Base-by-base conservation (phyloP, 495 filamentous ascomycete species). In the Penicillium herquei region DNA sequence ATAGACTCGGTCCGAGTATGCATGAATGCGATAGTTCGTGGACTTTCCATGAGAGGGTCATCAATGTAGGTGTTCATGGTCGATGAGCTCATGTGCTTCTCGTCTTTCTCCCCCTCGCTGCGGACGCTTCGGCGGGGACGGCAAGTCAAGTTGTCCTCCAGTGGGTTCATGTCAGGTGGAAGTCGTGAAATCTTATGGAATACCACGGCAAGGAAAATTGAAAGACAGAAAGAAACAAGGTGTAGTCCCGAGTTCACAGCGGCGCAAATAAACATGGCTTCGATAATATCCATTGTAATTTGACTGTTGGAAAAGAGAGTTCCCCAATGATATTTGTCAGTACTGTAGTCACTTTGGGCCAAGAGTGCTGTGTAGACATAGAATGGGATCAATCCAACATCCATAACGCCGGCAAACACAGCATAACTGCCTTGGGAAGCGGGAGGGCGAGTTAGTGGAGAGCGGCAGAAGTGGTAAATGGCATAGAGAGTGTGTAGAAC, bases 111-210 rank as follows among this genome's bases (percentile, higher is more conserved):
- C 0, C 87, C 88, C 66, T 89, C 89, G 72, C 87, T 91, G 56
- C 86, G 80, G 21, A 46, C n/a, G 46, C 44, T 64, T 73, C 89
- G 92, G 54, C 84, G 84, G 32, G 84, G 79, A 13, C 91, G 85
- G 10, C 89, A 85, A 6, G 92, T 96, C 37, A 96, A 71, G 60
- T 94, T 87, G 59, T 88, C 84, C 63, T 96, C 92, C 7, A 96
- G 73, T 7, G 92, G 92, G 59, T 96, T 96, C 87, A 95, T 89
- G 61, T 96, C 92, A 0, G 92, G 92, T 2, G 92, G 92, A 51
- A 96, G 79, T 12, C 76, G 75, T 21, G 84, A 74, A 59, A 96
- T 96, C 59, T 89, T 84, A 9, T 85, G 83, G 84, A 96, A 96
- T 56, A 88, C 80, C 47, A 89, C 61, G 2, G 81, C 81, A 7